Evolutionary conservation across 805 yeast species (phyloP), one percentile per base, ranked within the genome.

Genomic region (Metschnikowia cerradonensis): DNA sequence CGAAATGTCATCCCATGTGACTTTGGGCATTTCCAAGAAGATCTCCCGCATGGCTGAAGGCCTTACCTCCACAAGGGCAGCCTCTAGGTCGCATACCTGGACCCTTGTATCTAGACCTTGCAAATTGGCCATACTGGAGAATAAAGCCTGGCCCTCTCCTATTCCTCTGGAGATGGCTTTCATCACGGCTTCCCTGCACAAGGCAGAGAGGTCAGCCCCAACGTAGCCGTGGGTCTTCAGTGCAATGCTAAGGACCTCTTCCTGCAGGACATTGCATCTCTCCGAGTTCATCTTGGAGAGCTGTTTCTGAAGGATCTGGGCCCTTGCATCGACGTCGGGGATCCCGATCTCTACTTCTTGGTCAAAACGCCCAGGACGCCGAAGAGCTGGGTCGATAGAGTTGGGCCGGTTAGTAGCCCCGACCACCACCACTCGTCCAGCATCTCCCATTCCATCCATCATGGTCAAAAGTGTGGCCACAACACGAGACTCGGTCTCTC

Each of bases 21-120:
- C 95, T 60, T 89, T 88, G 8, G 99, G 98, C 81, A 91, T 88
- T 60, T 94, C 99, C 46, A 94, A 72, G 50, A 90, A 85, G 47
- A 92, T 88, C 66, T 94, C 99, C 52, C 96, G 79, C 99, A 94
- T 94, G 2, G 98, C 98, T 52, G 96, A 87, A 2, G 99, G 98
- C 46, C 95, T 77, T 2, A 94, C 82, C n/a, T 88, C 91, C 1
- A 82, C 68, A 64, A 90, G 67, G 0, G 97, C 91, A 20, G 66
- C 67, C 45, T 83, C 83, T n/a, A 92, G 74, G 60, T 92, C 96
- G 0, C 64, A 66, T 10, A 72, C 51, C 1, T 68, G 62, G 2
- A 89, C 80, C 49, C 71, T 77, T 55, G 86, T 69, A 34, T 55
- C 58, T 15, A 52, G 44, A 20, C 32, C 17, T 33, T 41, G 47